Evolutionary conservation across 1,284 basidiomycete genomes (phyloP).

Genomic region (Ganoderma resinaceum): DNA sequence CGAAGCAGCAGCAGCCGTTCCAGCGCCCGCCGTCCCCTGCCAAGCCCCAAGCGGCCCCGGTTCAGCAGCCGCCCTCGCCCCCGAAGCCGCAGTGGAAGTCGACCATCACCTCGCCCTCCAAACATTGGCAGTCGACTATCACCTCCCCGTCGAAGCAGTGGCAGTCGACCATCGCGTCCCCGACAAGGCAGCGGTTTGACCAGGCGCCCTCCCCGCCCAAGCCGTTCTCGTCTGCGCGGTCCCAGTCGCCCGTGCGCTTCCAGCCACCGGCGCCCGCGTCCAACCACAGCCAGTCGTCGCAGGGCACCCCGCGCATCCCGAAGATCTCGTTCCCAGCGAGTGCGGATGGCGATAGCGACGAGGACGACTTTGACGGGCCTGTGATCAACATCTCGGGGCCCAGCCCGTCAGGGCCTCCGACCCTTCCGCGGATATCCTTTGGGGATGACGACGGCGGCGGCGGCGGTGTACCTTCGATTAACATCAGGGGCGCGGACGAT

Average conservation of each 20-base stretch:
- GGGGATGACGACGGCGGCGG: slow-evolving; percentile 26
- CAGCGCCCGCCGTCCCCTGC: slow-evolving; percentile 12
- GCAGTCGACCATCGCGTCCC: neutral
- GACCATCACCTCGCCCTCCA: neutral
- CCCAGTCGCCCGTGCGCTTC: slow-evolving; percentile 17
- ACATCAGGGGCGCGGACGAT: slow-evolving; percentile 33
- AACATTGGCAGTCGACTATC: neutral
- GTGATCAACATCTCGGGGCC: slow-evolving; percentile 33
- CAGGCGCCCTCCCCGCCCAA: neutral
- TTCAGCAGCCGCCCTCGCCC: slow-evolving; percentile 2
- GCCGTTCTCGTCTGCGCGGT: slow-evolving; percentile 4
- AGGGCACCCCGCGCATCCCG: slow-evolving; percentile 31
- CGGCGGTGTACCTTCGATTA: slow-evolving; percentile 35
- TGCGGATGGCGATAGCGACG: slow-evolving; percentile 35
- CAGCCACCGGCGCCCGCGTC: slow-evolving; percentile 5
- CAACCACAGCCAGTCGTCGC: slow-evolving; percentile 11
- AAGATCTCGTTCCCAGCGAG: slow-evolving; percentile 43
- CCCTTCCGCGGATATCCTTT: slow-evolving; percentile 26
- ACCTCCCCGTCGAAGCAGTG: slow-evolving; percentile 18
- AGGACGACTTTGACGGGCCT: slow-evolving; percentile 33
- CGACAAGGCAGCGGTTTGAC: neutral
- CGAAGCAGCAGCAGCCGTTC: slow-evolving; percentile 8
- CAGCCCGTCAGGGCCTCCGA: slow-evolving; percentile 9
- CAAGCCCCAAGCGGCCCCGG: slow-evolving; percentile 3
- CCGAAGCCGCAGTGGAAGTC: slow-evolving; percentile 1